Evolutionary conservation across 1,284 basidiomycete species (phyloP).

Genomic region (Earliella scabrosa): DNA sequence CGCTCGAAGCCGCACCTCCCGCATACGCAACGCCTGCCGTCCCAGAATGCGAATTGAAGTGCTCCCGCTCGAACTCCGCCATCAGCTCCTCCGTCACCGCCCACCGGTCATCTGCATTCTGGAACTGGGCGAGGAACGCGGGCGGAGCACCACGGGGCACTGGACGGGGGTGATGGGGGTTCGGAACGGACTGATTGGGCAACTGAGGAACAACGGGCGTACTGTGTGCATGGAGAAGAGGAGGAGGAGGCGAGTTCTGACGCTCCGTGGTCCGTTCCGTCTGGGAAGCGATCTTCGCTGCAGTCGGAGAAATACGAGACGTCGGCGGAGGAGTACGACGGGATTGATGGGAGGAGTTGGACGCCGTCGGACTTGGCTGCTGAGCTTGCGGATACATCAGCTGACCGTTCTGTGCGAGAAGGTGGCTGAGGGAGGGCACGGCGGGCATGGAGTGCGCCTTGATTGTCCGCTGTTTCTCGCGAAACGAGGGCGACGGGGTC

Average conservation of each 20-base stretch:
- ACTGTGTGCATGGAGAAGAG: slow-evolving; percentile 36
- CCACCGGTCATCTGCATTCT: slow-evolving; percentile 59
- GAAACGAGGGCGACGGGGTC: slow-evolving; percentile 69
- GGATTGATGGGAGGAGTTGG: slow-evolving; percentile 47
- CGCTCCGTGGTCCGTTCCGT: slow-evolving; percentile 37
- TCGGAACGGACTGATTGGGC: slow-evolving; percentile 31
- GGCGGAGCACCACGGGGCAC: slow-evolving; percentile 55
- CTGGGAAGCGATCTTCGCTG: slow-evolving; percentile 46
- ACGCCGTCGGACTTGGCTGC: slow-evolving; percentile 60
- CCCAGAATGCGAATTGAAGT: slow-evolving; percentile 34
- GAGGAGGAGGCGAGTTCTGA: slow-evolving; percentile 34
- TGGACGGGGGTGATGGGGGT: slow-evolving; percentile 60
- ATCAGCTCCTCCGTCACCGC: slow-evolving; percentile 71
- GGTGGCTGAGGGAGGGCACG: slow-evolving; percentile 57
- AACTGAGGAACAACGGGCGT: slow-evolving; percentile 38
- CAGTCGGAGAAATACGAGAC: slow-evolving; percentile 40
- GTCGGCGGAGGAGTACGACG: slow-evolving; percentile 46
- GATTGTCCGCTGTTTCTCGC: slow-evolving; percentile 58
- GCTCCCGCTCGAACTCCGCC: slow-evolving; percentile 64
- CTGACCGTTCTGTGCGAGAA: slow-evolving; percentile 41
- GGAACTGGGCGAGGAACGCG: slow-evolving; percentile 55
- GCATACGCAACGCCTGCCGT: slow-evolving; percentile 55
- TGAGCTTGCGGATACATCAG: slow-evolving; percentile 39
- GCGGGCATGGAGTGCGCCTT: slow-evolving; percentile 67
- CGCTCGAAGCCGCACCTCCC: slow-evolving; percentile 46